phyloP scores from a whole-genome alignment of 495 filamentous ascomycete species.

The Zalerion maritima region DNA sequence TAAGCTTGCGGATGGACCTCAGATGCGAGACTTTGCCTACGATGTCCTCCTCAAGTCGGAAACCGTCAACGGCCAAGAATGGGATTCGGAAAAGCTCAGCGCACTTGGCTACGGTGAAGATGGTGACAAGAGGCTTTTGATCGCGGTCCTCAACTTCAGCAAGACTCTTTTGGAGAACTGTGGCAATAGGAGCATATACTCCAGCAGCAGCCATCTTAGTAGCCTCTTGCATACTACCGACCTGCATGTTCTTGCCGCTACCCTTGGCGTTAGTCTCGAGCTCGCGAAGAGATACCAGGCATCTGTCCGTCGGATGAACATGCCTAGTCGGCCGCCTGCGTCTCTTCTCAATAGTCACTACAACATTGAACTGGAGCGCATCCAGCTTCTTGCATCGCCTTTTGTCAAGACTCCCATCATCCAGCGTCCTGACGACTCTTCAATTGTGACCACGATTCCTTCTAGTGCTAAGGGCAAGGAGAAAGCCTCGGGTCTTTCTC shows the following conservation, averaged over 20 bases:
- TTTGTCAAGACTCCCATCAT: slow-evolving; percentile 53
- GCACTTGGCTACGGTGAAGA: slow-evolving; percentile 49
- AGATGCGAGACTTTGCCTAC: slow-evolving; percentile 56
- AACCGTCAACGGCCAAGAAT: slow-evolving; percentile 22
- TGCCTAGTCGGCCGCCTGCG: slow-evolving; percentile 46
- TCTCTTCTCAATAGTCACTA: slow-evolving; percentile 74
- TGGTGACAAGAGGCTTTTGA: slow-evolving; percentile 66
- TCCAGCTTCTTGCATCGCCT: slow-evolving; percentile 68
- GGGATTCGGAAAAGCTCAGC: slow-evolving; percentile 33
- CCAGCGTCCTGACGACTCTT: slow-evolving; percentile 22
- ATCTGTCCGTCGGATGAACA: slow-evolving; percentile 52
- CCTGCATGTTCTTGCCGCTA: slow-evolving; percentile 54
- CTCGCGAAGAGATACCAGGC: slow-evolving; percentile 88
- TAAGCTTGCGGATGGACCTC: slow-evolving; percentile 63
- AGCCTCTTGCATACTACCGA: slow-evolving; percentile 79
- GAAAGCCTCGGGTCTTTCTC: slow-evolving; percentile 25
- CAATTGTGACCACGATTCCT: slow-evolving; percentile 30
- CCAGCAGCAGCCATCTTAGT: slow-evolving; percentile 73
- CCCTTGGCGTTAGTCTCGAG: slow-evolving; percentile 63
- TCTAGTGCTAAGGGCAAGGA: slow-evolving; percentile 56
- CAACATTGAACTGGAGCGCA: slow-evolving; percentile 80
- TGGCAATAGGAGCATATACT: slow-evolving; percentile 92
- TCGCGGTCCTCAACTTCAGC: slow-evolving; percentile 71
- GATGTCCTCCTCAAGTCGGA: slow-evolving; percentile 42
- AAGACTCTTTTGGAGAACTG: slow-evolving; percentile 80